These are phyloP conservation scores for Gaultheria prostrata DNA, from an alignment of 148 eudicot species.

Conservation along the genomic window DNA sequence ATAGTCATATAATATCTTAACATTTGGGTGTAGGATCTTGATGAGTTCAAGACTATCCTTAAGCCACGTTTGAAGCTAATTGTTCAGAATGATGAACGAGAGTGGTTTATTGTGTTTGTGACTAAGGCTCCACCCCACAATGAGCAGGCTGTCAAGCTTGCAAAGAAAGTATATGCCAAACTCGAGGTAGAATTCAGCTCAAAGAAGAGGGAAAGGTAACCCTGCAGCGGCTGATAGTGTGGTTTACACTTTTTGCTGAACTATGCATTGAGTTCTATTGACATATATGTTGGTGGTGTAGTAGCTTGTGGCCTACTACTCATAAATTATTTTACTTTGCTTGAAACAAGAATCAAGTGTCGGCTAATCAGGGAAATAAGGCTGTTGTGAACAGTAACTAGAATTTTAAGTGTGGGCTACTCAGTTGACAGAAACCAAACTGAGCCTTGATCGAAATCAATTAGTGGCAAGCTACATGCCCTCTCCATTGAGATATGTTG, in stretches of 20 bases:
- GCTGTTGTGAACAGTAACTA: conserved; percentile 2
- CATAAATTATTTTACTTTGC: not conserved
- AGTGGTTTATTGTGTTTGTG: conserved; percentile 94
- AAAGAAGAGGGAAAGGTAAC: conserved; percentile 90
- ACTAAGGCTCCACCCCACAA: conserved; percentile 85
- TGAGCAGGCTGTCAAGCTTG: conserved; percentile 90
- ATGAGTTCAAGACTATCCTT: conserved; percentile 88
- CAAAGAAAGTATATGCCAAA: conserved; percentile 89
- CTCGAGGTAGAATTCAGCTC: conserved; percentile 97
- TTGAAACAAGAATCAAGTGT: not conserved
- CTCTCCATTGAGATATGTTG: not conserved
- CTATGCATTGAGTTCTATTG: not conserved
- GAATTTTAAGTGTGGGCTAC: not conserved
- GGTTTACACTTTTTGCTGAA: conserved; percentile 2
- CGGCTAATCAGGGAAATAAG: not conserved
- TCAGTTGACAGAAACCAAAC: not conserved
- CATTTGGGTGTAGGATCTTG: conserved; percentile 63
- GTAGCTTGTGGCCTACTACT: not conserved
- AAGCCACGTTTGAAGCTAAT: conserved; percentile 87
- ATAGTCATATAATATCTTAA: not conserved
- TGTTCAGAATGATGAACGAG: conserved; percentile 89
- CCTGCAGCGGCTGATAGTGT: conserved; percentile 13
- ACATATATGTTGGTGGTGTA: not conserved
- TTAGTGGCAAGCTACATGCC: not conserved
- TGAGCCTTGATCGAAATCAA: not conserved